These are phyloP conservation scores for Colletotrichum agaves DNA, from an alignment of 2,329 filamentous ascomycete species.

Conservation along the genomic window DNA sequence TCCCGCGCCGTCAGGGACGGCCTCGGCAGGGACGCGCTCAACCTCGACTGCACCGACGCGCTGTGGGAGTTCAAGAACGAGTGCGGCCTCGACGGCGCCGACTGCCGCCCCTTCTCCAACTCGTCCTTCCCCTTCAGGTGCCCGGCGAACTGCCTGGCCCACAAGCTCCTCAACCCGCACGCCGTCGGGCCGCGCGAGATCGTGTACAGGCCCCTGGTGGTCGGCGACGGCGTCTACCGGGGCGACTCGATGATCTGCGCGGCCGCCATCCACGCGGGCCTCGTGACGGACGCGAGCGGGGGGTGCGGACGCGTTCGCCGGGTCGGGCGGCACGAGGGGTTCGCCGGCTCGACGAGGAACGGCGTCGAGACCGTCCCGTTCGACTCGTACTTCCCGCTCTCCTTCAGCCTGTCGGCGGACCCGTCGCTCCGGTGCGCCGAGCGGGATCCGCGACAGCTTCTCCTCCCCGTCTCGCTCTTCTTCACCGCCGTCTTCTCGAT, in stretches of 20 bases:
- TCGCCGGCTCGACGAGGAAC: slow-evolving; percentile 70
- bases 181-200: slow-evolving; percentile 78
- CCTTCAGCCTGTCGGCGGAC: slow-evolving; percentile 78
- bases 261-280: slow-evolving; percentile 84
- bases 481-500: slow-evolving; percentile 83
- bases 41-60: slow-evolving; percentile 24
- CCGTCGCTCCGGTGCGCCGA: slow-evolving; percentile 70
- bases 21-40: slow-evolving; percentile 12
- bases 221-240: slow-evolving; percentile 82
- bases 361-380: slow-evolving; percentile 83
- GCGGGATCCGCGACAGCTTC: slow-evolving; percentile 82
- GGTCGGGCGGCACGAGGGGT: slow-evolving; percentile 74
- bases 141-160: slow-evolving; percentile 75
- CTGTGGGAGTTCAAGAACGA: slow-evolving; percentile 33
- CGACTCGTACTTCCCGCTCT: slow-evolving; percentile 88
- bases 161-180: slow-evolving; percentile 75
- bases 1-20: slow-evolving; percentile 18
- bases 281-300: slow-evolving; percentile 76
- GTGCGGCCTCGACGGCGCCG: slow-evolving; percentile 79
- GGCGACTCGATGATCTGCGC: slow-evolving; percentile 91
- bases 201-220: slow-evolving; percentile 71
- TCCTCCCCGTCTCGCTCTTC: slow-evolving; percentile 83
- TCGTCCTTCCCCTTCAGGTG: slow-evolving; percentile 79
- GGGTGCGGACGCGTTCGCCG: slow-evolving; percentile 85
- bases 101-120: slow-evolving; percentile 80